Percentiles rank a stretch among this genome's conserved stretches.
Conservation (phyloP, 495 filamentous ascomycete species). For the Aspergillus cavernicola region DNA sequence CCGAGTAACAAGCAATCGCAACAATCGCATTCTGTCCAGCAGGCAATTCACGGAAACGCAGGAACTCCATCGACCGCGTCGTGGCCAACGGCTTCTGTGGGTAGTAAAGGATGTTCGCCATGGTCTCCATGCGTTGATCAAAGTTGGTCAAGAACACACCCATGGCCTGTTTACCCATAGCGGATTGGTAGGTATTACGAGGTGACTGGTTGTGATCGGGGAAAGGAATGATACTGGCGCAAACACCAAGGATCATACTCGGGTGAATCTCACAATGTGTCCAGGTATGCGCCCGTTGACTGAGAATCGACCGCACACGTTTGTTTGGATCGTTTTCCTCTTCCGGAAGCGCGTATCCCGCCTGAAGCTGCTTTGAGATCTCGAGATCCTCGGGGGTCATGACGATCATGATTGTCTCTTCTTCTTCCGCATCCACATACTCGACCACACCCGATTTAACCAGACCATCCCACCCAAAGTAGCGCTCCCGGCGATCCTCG, state of each 20-base stretch:
- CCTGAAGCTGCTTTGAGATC: conserved; percentile 59
- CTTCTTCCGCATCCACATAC: conserved; percentile 95
- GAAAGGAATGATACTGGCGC: conserved; percentile 98
- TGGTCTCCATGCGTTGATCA: conserved; percentile 94
- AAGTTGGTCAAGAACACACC: conserved; percentile 97
- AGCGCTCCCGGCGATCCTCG: conserved; percentile 56
- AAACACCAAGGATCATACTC: conserved; percentile 97
- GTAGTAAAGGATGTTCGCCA: conserved; percentile 98
- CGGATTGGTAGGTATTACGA: conserved; percentile 98
- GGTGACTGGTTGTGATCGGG: conserved; percentile 99
- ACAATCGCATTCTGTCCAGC: conserved; percentile 99
- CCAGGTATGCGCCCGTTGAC: conserved; percentile 78
- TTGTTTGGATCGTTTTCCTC: conserved; percentile 64
- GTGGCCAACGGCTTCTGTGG: conserved; percentile 96
- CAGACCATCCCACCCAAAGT: conserved; percentile 84
- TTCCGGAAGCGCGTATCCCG: conserved; percentile 60
- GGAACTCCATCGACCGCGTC: conserved; percentile 95
- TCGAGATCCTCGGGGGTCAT: conserved; percentile 97
- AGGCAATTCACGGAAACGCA: conserved; percentile 95
- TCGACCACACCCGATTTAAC: conserved; percentile 80
- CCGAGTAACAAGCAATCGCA: conserved; percentile 92
- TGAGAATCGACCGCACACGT: conserved; percentile 79
- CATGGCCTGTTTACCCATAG: conserved; percentile 99
- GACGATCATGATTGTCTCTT: conserved; percentile 97
- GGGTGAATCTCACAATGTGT: conserved; percentile 99